phyloP scores from a whole-genome alignment of 176 grass and related monocot species.

The Poa annua region DNA sequence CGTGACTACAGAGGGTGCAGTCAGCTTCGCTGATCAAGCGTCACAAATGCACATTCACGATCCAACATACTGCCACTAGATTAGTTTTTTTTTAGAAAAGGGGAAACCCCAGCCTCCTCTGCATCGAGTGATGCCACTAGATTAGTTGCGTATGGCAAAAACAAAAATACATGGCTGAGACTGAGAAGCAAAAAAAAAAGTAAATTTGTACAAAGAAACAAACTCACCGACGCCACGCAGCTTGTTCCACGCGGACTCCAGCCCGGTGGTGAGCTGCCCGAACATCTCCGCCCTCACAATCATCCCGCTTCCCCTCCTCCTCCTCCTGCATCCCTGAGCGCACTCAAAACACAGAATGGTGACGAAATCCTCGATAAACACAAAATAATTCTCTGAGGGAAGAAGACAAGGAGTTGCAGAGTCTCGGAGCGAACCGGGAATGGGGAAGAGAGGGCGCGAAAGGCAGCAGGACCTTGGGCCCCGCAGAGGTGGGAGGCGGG shows the following conservation, averaged over 20 bases:
- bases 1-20: neutral
- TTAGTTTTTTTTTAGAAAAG: too few relatives aligned
- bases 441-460: conserved; percentile 2
- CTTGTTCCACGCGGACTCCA: conserved; percentile 98
- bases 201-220: neutral
- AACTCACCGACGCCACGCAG: conserved; percentile 75
- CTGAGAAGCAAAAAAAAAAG: neutral
- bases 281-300: conserved; percentile 92
- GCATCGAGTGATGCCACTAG: too few relatives aligned
- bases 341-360: too few relatives aligned
- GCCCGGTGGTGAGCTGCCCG: conserved; percentile 87
- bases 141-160: neutral
- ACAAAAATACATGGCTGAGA: neutral
- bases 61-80: conserved; percentile 9
- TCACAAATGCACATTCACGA: neutral
- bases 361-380: neutral
- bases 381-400: neutral
- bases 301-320: conserved; percentile 48
- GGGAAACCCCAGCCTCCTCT: too few relatives aligned
- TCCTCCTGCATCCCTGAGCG: conserved; percentile 32
- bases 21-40: conserved; percentile 10
- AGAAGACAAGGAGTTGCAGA: neutral
- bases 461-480: neutral
- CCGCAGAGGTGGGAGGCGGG: conserved; percentile 10
- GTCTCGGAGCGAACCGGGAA: conserved; percentile 7